Evolutionary conservation across 345 rosid species (phyloP).

Genomic region (Eutrema japonicum): DNA sequence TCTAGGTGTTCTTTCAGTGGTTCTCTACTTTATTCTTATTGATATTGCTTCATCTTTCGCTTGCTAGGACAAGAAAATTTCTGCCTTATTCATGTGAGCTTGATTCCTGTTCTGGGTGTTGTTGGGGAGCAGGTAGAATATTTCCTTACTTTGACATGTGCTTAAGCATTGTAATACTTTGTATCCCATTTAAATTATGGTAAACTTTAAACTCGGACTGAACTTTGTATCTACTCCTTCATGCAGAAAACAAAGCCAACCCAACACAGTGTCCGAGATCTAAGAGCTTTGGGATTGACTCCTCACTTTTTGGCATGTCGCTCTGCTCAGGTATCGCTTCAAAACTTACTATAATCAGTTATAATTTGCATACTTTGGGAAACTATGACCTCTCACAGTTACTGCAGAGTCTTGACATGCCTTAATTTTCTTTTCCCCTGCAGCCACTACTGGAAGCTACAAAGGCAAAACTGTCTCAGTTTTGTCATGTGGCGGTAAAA

Average conservation of each 20-base stretch:
- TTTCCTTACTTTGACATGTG: slow-evolving; percentile 13
- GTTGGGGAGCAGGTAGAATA: slow-evolving; percentile 93
- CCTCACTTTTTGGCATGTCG: slow-evolving; percentile 96
- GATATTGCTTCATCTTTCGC: slow-evolving; percentile 36
- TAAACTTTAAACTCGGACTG: not conserved
- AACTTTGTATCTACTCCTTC: not conserved
- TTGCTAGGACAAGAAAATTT: slow-evolving; percentile 82
- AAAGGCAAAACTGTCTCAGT: slow-evolving; percentile 88
- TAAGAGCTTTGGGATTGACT: slow-evolving; percentile 93
- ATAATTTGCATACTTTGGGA: slow-evolving; percentile 8
- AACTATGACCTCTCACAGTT: slow-evolving; percentile 7
- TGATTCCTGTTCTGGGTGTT: slow-evolving; percentile 90
- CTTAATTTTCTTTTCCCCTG: slow-evolving; percentile 10
- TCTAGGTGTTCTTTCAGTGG: slow-evolving; percentile 21
- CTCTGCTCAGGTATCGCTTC: slow-evolving; percentile 70
- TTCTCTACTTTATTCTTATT: slow-evolving; percentile 27
- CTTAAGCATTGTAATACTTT: not conserved
- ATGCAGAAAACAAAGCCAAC: slow-evolving; percentile 88
- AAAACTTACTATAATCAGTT: slow-evolving; percentile 2
- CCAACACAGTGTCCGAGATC: slow-evolving; percentile 90
- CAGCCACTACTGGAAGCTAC: slow-evolving; percentile 84
- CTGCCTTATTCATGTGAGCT: slow-evolving; percentile 96
- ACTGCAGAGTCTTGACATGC: slow-evolving; percentile 28
- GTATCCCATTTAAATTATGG: not conserved
- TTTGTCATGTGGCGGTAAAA: slow-evolving; percentile 93